These are phyloP conservation scores for Eutrema japonicum DNA, from an alignment of 345 rosid species.

Conservation along the genomic window DNA sequence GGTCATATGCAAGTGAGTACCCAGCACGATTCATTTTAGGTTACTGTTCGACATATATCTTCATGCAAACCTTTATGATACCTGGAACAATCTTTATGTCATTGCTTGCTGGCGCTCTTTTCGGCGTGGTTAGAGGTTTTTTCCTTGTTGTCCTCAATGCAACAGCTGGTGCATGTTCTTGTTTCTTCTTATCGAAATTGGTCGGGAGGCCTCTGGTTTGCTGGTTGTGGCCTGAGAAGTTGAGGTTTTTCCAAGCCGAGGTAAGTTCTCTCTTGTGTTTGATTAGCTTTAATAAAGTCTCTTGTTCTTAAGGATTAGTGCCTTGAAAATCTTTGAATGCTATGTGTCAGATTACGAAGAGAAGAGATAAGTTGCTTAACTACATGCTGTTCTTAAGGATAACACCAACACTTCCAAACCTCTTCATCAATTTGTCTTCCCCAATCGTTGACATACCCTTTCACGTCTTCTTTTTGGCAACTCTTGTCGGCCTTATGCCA, in stretches of 20 bases:
- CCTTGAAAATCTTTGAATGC: background rate
- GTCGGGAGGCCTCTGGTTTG: conserved; percentile 87
- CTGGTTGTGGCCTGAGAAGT: conserved; percentile 97
- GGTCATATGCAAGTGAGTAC: conserved; percentile 72
- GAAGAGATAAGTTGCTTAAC: conserved; percentile 86
- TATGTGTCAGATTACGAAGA: conserved; percentile 67
- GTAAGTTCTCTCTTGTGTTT: conserved; percentile 40
- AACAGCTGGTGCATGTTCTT: conserved; percentile 93
- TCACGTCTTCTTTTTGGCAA: conserved; percentile 87
- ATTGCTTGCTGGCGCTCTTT: conserved; percentile 93
- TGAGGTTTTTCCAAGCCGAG: conserved; percentile 92
- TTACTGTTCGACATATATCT: conserved; percentile 92
- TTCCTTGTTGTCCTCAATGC: conserved; percentile 89
- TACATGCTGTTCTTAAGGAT: conserved; percentile 95
- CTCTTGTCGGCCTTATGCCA: conserved; percentile 89
- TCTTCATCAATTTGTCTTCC: conserved; percentile 96
- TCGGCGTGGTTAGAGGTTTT: conserved; percentile 87
- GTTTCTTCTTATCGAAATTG: conserved; percentile 89
- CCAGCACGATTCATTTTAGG: conserved; percentile 86
- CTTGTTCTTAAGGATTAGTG: conserved; percentile 6
- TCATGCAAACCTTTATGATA: conserved; percentile 99
- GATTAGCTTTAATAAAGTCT: background rate
- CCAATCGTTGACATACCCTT: conserved; percentile 97
- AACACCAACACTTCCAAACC: conserved; percentile 94
- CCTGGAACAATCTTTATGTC: conserved; percentile 99